Percentiles rank a stretch among this genome's conserved stretches.
Evolutionary conservation across 345 rosid species (phyloP).

Genomic region (Syzygium grande): DNA sequence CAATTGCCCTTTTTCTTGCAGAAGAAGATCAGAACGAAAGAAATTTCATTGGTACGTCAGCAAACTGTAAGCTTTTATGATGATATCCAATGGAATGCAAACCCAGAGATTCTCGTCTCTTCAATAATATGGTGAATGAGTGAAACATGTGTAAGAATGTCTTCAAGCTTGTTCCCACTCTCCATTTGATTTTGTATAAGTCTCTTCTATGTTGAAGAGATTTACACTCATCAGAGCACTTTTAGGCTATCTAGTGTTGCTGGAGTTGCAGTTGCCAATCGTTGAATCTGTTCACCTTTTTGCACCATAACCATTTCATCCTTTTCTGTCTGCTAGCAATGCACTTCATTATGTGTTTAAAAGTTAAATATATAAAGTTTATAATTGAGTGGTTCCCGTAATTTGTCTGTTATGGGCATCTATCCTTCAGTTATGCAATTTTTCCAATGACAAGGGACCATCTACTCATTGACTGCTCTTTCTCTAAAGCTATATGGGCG

Average conservation of each 20-base stretch:
- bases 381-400: not conserved
- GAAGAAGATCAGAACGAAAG: conserved; percentile 62
- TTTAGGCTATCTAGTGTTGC: not conserved
- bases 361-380: not conserved
- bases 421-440: not conserved
- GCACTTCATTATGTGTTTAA: not conserved
- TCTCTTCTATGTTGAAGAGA: not conserved
- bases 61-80: not conserved
- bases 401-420: not conserved
- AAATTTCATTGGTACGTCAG: conserved; percentile 43
- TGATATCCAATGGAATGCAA: not conserved
- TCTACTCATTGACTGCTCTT: not conserved
- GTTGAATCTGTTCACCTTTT: not conserved
- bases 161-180: not conserved
- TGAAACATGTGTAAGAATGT: not conserved
- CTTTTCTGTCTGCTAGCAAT: not conserved
- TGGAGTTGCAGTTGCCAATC: not conserved
- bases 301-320: not conserved
- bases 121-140: not conserved
- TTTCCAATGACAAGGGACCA: not conserved
- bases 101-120: not conserved
- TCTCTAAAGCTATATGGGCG: not conserved
- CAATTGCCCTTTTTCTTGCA: conserved; percentile 79
- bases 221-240: not conserved
- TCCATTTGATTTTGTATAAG: not conserved